Evolutionary conservation across 164 flowering plant species (phyloP), one percentile per base, ranked within the genome.

Genomic region (Dillenia turbinata): DNA sequence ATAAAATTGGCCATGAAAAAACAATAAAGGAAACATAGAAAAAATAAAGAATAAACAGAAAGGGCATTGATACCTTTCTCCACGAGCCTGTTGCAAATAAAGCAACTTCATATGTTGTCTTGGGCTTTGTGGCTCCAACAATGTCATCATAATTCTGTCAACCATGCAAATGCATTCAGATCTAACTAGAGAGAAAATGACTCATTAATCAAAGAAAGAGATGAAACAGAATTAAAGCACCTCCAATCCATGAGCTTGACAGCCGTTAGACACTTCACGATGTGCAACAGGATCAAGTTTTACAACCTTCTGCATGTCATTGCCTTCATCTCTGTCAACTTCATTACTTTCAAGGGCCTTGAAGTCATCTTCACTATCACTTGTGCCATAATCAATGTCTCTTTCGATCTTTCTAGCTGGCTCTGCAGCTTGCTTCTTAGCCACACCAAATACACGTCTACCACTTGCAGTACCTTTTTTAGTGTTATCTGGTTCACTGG

Each of bases 101-200:
- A 64, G 95, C 65, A 74, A 87, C 93, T 59, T 89, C 98, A 71
- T 77, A 80, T 49, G 87, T 69, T 51, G 96, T 83, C 73, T 80
- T 86, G 14, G 86, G 84, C 51, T 82, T 85, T 43, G 89, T 78
- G 61, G 77, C 75, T 71, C 68, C 61, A 46, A 80, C 61, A 46
- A 80, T 79, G 54, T 84, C 90, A 69, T 77, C 73, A 66, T 84
- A 71, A 69, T 75, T 83, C 98, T 93, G 81, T 47, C 44, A 58
- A 60, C 59, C 54, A 71, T 13, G 65, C 67, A 16, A 26, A 24
- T 16, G 12, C 19, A 22, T 47, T 62, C 47, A 49, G 12, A 14
- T 58, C 16, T 22, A 4, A 13, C 3, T 8, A 24, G 13, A 24
- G 12, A 57, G 51, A 58, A 3, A 33, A 50, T 50, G 19, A 46